These are phyloP conservation scores for Pichia sp. DNA, from an alignment of 1,139 yeast genomes.

Conservation along the genomic window DNA sequence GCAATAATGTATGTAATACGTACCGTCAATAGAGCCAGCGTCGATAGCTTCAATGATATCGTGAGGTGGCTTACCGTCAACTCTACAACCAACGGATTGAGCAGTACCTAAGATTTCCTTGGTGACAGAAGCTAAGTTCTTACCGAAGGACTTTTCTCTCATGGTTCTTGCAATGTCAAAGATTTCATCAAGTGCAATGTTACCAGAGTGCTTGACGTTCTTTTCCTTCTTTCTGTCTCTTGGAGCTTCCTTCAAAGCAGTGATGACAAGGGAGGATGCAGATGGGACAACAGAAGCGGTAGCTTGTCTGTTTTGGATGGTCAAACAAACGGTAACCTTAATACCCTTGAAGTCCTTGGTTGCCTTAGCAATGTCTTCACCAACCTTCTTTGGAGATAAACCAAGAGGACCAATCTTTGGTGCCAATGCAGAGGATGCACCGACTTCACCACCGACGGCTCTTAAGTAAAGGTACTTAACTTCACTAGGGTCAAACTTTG, in stretches of 20 bases:
- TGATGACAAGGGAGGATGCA: constrained; percentile 97
- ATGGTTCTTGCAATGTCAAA: constrained; percentile 96
- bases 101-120: constrained; percentile 99
- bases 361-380: constrained; percentile 99
- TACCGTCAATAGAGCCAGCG: constrained; percentile 92
- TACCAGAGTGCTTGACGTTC: constrained; percentile 99
- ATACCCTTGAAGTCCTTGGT: constrained; percentile 99
- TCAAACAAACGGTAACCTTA: constrained; percentile 97
- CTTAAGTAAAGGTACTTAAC: constrained; percentile 98
- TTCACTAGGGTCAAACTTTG: constrained; percentile 98
- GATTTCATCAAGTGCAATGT: constrained; percentile 95
- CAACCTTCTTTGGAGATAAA: constrained; percentile 99
- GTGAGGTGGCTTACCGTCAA: constrained; percentile 99
- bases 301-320: constrained; percentile 99
- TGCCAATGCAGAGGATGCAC: constrained; percentile 99
- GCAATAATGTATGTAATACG: too few relatives aligned
- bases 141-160: constrained; percentile 98
- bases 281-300: constrained; percentile 98
- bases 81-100: constrained; percentile 99
- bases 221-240: constrained; percentile 99
- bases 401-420: constrained; percentile 99
- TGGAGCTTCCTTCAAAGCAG: constrained; percentile 99
- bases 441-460: constrained; percentile 99
- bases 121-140: constrained; percentile 92
- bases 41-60: constrained; percentile 96